Evolutionary conservation across 176 grass and related monocot species (phyloP), one percentile per base, ranked within the genome.

Genomic region (Lolium perenne): DNA sequence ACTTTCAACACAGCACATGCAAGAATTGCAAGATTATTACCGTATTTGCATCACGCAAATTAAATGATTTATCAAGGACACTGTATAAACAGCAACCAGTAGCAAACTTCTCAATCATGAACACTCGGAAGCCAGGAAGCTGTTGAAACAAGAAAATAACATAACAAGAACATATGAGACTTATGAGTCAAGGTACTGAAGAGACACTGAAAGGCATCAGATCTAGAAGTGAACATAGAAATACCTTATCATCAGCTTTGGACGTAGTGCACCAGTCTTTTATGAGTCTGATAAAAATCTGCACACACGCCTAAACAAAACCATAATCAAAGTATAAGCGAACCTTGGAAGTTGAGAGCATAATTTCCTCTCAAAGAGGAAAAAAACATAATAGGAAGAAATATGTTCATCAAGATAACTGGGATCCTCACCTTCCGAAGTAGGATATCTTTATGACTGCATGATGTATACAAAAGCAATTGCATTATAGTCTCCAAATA

Each of bases 51-150:
- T 99, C 97, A 21, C 82, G 90, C 18, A 99, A 86, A 71, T 96
- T 84, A 77, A 99, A 99, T 87, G 97, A 99, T 86, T 93, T 96
- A 43, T 99, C 97, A 76, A 99, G 94, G 20, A 99, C 87, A 59
- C 97, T 99, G 87, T 93, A 88, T 50, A 99, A 88, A 86, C 97
- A 99, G 82, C 97, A 99, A 83, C 85, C 43, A 25, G 84, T 86
- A 60, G 92, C 90, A 79, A 99, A 99, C 76, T 94, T 91, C 79
- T 99, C 92, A 4, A 99, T 94, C 56, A 99, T 84, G 89, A 96
- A 99, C 38, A 54, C 90, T 74, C 97, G 90, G 83, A 99, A 99
- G 57, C 97, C 97, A 90, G 82, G 90, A 90, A 96, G 79, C 97
- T 99, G 88, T 90, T 54, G 29, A 82, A 82, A 84, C 47, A 83